Base-by-base conservation (phyloP, 2,329 filamentous ascomycete genomes). In the Sporothrix brunneoviolacea region DNA sequence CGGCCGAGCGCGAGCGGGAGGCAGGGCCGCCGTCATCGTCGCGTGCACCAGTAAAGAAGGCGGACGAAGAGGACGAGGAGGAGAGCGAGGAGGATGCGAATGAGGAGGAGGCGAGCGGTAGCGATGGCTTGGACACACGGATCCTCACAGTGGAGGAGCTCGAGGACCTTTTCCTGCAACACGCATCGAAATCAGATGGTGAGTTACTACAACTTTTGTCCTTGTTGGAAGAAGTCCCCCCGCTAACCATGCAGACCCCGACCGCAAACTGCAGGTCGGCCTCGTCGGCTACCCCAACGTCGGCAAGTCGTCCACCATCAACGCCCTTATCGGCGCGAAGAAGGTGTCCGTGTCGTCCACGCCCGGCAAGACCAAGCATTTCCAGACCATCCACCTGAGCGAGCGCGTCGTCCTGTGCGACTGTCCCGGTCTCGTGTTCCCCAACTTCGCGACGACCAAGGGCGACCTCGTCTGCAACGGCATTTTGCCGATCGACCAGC, bases 241-340 rank as follows among this genome's bases (percentile, higher is more conserved):
- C n/a, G n/a, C n/a, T n/a, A n/a, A n/a, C n/a, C n/a, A n/a, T n/a
- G n/a, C n/a, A 75, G 75, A 68, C 4, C 60, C 71, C 8, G 72
- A 74, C 40, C 69, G 69, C 56, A 96, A 94, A 67, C 84, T 91
- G 4, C 83, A 89, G 57, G 93, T 98, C 59, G 93, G 93, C 60
- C 76, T 98, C 18, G 93, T 98, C 33, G 93, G 93, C 53, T 98
- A 98, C 69, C 93, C 93, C 62, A 98, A 98, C 71, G 93, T 98
- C 56, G 93, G 93, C 70, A 98, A 98, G 72, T 98, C 94, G 1
- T 96, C 91, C 43, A 98, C 93, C 15, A 98, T 98, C 76, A 98
- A 98, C 72, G 91, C 93, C 37, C 79, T 98, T n/a, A 91, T 97
- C 52, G 94, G 94, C 45, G 84, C 93, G 50, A 98, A 97, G 74